Base-by-base conservation (phyloP, 139 green algal species). In the Chlamydomonas sp. region DNA sequence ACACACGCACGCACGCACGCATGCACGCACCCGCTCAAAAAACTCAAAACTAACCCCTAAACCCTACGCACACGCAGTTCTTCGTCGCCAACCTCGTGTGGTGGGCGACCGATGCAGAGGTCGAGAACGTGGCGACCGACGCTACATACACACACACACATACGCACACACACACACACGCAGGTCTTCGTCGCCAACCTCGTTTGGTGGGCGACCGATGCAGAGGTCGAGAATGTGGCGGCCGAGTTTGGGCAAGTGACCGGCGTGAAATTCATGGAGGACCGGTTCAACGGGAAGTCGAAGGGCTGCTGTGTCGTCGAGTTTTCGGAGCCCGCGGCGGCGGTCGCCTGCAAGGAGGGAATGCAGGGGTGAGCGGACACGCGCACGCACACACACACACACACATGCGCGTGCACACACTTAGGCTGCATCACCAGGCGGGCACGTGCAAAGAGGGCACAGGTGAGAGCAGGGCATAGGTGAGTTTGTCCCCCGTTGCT, bases 201-300 rank as follows among this genome's bases (percentile, higher is more conserved):
- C 67, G 80, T 91, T 26, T 97, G 92, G 92, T 97, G 92, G 92
- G 96, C 92, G 0, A 96, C 87, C 2, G 92, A 97, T 69, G 84
- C 73, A 2, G 86, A 95, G n/a, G 57, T 97, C n/a, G 92, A 97
- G 79, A 36, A 61, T 22, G 66, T 80, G 10, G 87, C 74, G 36
- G 66, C 68, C 0, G 65, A 83, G 39, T 92, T 87, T 54, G 90
- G 90, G 4, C 28, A 29, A 2, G 72, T 94, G 30, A 37, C 49
- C 5, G 33, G 43, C 62, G 26, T 96, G 35, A 72, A 81, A 29
- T 95, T 97, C 71, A 82, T 93, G 31, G 88, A 95, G 70, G 92
- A 97, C 37, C 88, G 90, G 6, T 63, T 76, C 3, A 96, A 71
- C 24, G 92, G 90, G 28, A 92, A 92, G 73, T 94, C 81, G 49